phyloP scores from a whole-genome alignment of 176 grass and related monocot species.

The Rhynchospora pubera region DNA sequence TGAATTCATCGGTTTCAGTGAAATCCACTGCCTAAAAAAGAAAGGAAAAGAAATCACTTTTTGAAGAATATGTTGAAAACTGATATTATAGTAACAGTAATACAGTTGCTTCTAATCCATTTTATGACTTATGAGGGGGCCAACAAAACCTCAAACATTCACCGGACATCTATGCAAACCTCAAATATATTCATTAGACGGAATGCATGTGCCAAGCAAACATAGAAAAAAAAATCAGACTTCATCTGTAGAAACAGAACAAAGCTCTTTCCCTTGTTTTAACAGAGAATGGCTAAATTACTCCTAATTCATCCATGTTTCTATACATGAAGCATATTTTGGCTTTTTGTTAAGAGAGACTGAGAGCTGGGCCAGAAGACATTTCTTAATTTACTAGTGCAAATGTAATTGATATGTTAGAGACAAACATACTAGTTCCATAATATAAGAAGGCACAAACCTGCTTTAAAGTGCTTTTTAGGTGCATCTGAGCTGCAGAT shows the following conservation, averaged over 20 bases:
- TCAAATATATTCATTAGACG: not conserved
- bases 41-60: not conserved
- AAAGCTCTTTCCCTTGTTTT: not conserved
- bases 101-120: not conserved
- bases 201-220: not conserved
- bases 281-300: not conserved
- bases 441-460: conserved; percentile 17
- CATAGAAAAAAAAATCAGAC: not conserved
- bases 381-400: not conserved
- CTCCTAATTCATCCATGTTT: not conserved
- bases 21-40: conserved; percentile 53
- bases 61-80: not conserved
- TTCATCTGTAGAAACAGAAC: not conserved
- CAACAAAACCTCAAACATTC: not conserved
- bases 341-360: not conserved
- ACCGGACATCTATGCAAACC: not conserved
- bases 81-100: not conserved
- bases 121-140: not conserved
- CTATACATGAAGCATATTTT: not conserved
- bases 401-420: not conserved
- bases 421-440: not conserved
- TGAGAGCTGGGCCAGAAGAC: not conserved
- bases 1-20: conserved; percentile 44
- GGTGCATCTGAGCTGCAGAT: conserved; percentile 72
- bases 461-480: conserved; percentile 85